Conservation (phyloP, 257 asterid genomes). For the Solanum appendiculatum region DNA sequence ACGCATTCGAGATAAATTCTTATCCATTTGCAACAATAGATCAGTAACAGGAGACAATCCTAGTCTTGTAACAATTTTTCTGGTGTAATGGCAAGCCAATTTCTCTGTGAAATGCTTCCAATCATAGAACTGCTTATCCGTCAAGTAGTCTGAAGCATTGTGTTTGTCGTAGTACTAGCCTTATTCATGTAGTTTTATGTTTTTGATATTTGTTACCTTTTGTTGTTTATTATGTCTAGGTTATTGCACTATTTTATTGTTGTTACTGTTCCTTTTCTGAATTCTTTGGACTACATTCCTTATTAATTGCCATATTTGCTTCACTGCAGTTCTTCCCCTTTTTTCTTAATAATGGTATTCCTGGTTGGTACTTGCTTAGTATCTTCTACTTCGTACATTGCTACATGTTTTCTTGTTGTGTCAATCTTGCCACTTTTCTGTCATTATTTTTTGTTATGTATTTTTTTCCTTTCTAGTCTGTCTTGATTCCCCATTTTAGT, state of each 20-base stretch:
- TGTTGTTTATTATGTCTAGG: neutral
- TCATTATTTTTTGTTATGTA: no score
- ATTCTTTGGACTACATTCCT: neutral
- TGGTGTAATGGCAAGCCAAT: neutral
- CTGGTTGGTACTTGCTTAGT: neutral
- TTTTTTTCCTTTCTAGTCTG: neutral
- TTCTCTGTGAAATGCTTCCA: neutral
- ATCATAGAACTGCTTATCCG: neutral
- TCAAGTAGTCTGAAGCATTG: neutral
- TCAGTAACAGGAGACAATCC: neutral
- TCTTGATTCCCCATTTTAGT: neutral
- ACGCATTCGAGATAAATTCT: neutral
- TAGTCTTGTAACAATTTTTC: neutral
- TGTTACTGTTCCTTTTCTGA: neutral
- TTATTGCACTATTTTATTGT: neutral
- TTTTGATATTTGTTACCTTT: neutral
- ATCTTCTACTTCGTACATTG: neutral
- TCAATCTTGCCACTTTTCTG: neutral
- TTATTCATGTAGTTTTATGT: neutral
- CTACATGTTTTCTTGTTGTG: neutral
- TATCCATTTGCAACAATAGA: neutral
- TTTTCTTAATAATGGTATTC: neutral
- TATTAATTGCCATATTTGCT: neutral
- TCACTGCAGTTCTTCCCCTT: neutral
- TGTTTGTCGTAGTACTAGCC: neutral